Percentiles rank a stretch among this genome's conserved stretches.
Evolutionary conservation across 1,284 basidiomycete genomes (phyloP).

Genomic region (Fomitopsis schrenkii): DNA sequence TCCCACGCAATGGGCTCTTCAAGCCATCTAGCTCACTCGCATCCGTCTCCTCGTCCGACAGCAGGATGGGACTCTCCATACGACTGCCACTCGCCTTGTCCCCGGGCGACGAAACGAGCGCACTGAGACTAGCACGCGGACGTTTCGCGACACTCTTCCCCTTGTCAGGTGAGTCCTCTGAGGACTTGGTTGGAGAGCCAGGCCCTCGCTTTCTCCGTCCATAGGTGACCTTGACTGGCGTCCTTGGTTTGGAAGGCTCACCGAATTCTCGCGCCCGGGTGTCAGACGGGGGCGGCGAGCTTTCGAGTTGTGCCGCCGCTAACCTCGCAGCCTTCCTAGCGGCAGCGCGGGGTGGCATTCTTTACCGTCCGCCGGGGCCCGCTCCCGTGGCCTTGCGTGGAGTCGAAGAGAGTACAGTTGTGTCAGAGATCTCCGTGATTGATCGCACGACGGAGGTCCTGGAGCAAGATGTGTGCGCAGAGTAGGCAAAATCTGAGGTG

Average conservation of each 20-base stretch:
- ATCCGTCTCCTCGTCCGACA: not conserved
- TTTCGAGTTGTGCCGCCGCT: slow-evolving; percentile 24
- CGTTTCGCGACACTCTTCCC: not conserved
- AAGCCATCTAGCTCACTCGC: not conserved
- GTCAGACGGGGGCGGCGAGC: slow-evolving; percentile 20
- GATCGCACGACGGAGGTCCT: not conserved
- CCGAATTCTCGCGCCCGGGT: slow-evolving; percentile 15
- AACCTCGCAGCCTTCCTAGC: slow-evolving; percentile 22
- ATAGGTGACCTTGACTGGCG: slow-evolving; percentile 16
- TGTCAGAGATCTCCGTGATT: not conserved
- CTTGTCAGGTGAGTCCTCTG: not conserved
- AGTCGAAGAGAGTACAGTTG: not conserved
- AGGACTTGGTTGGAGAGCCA: slow-evolving; percentile 5
- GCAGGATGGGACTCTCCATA: not conserved
- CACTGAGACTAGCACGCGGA: not conserved
- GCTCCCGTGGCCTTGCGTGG: not conserved
- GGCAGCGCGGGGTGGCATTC: slow-evolving; percentile 19
- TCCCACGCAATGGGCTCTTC: not conserved
- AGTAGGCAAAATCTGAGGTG: not conserved
- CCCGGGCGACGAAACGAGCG: not conserved
- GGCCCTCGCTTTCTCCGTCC: slow-evolving; percentile 16
- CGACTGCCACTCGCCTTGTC: not conserved
- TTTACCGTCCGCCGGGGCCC: not conserved
- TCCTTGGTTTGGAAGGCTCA: slow-evolving; percentile 16
- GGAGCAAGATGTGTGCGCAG: no score